A percentile compares a stretch with the other conserved stretches of the same genome.
These are phyloP conservation scores for Fusarium neocosmosporiellum DNA, from an alignment of 2,329 filamentous ascomycete genomes.

Conservation along the genomic window DNA sequence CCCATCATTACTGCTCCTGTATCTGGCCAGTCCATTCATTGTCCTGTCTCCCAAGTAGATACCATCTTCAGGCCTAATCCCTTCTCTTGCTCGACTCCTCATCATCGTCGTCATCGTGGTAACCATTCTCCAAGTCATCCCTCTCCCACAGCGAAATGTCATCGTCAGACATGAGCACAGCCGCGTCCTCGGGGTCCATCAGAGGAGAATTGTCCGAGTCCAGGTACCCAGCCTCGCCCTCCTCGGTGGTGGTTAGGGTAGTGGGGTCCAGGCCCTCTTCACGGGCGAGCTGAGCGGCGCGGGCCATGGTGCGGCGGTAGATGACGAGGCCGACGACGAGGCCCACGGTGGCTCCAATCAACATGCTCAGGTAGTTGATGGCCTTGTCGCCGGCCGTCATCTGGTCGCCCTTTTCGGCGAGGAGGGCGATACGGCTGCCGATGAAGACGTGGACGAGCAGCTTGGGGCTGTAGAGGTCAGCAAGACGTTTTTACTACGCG, in stretches of 20 bases:
- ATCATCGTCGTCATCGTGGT: constrained; percentile 49
- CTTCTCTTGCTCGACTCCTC: constrained; percentile 32
- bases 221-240: constrained; percentile 53
- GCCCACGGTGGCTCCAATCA: constrained; percentile 77
- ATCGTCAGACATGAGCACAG: constrained; percentile 68
- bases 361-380: constrained; percentile 86
- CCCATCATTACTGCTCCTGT: constrained; percentile 2
- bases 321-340: constrained; percentile 84
- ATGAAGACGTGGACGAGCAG: constrained; percentile 94
- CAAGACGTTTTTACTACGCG: not conserved
- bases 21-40: not conserved
- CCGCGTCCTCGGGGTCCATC: constrained; percentile 61
- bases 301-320: constrained; percentile 76
- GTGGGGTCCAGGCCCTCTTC: constrained; percentile 51
- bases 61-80: constrained; percentile 3
- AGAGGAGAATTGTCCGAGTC: constrained; percentile 56
- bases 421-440: constrained; percentile 81
- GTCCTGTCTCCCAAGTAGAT: not conserved
- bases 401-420: constrained; percentile 84
- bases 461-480: constrained; percentile 72
- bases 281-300: constrained; percentile 67
- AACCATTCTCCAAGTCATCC: constrained; percentile 50
- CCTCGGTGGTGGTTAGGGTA: constrained; percentile 43
- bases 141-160: constrained; percentile 69
- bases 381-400: constrained; percentile 84